Evolutionary conservation across 441 rosid species (phyloP).

Genomic region (Adansonia grandidieri): DNA sequence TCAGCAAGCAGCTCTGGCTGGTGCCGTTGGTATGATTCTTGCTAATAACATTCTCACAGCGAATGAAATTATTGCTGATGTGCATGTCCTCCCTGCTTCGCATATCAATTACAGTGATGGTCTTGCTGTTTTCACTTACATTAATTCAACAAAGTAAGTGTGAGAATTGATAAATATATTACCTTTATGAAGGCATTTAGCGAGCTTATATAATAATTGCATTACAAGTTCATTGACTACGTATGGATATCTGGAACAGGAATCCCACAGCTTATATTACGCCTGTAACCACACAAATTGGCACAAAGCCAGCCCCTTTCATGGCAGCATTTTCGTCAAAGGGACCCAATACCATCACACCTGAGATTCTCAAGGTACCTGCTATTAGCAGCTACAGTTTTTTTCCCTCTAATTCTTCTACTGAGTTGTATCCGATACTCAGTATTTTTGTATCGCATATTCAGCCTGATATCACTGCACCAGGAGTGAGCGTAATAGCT

Average conservation of each 20-base stretch:
- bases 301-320: slow-evolving; percentile 52
- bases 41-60: slow-evolving; percentile 40
- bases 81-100: slow-evolving; percentile 66
- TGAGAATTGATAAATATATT: background rate
- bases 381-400: background rate
- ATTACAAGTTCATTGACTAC: background rate
- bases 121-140: slow-evolving; percentile 39
- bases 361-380: slow-evolving; percentile 54
- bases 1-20: slow-evolving; percentile 48
- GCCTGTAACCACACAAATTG: slow-evolving; percentile 42
- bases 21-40: slow-evolving; percentile 66
- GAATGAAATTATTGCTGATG: slow-evolving; percentile 51
- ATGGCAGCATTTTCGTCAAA: slow-evolving; percentile 66
- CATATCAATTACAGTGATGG: slow-evolving; percentile 49
- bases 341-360: slow-evolving; percentile 57
- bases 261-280: slow-evolving; percentile 50
- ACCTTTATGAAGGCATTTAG: background rate
- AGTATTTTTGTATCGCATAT: background rate
- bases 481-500: slow-evolving; percentile 66
- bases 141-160: slow-evolving; percentile 55
- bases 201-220: background rate
- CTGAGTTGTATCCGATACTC: background rate
- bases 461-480: slow-evolving; percentile 73
- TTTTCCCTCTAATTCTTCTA: background rate
- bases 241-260: slow-evolving; percentile 33